A percentile compares a stretch with the other conserved stretches of the same genome.
phyloP scores from a whole-genome alignment of 1,139 yeast genomes.

The Candida gigantensis region DNA sequence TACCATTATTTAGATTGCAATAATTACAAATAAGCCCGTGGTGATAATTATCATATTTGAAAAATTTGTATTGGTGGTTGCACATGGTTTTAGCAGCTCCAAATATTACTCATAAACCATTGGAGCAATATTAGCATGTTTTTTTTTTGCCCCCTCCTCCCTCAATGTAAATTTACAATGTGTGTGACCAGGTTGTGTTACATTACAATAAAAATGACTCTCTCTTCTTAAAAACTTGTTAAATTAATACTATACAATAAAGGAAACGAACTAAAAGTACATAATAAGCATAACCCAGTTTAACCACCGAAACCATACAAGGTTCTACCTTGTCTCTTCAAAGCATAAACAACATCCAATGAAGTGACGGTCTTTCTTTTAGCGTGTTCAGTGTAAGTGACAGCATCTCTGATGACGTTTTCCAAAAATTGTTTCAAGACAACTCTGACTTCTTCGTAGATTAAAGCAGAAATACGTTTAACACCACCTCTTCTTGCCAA shows the following conservation, averaged over 20 bases:
- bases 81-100: too few species aligned
- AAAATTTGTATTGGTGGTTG: too few species aligned
- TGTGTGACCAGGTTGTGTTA: too few species aligned
- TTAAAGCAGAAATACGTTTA: slow-evolving; percentile 98
- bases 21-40: too few species aligned
- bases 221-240: neutral
- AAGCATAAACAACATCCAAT: slow-evolving; percentile 97
- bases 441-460: slow-evolving; percentile 98
- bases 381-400: slow-evolving; percentile 99
- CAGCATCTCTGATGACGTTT: slow-evolving; percentile 98
- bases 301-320: slow-evolving; percentile 99
- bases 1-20: too few species aligned
- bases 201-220: neutral
- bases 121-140: too few species aligned
- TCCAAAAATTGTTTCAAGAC: slow-evolving; percentile 95
- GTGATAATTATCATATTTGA: too few species aligned
- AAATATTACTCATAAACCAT: too few species aligned
- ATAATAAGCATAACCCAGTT: slow-evolving; percentile 10
- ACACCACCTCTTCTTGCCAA: slow-evolving; percentile 99
- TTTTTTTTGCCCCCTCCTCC: neutral
- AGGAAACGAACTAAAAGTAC: slow-evolving; percentile 1
- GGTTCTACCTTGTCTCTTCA: slow-evolving; percentile 99
- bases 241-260: slow-evolving; percentile 4
- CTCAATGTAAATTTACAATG: too few species aligned
- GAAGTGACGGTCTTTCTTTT: slow-evolving; percentile 99